phyloP scores from a whole-genome alignment of 2,329 filamentous ascomycete genomes.

The Cordyceps pruinosa region DNA sequence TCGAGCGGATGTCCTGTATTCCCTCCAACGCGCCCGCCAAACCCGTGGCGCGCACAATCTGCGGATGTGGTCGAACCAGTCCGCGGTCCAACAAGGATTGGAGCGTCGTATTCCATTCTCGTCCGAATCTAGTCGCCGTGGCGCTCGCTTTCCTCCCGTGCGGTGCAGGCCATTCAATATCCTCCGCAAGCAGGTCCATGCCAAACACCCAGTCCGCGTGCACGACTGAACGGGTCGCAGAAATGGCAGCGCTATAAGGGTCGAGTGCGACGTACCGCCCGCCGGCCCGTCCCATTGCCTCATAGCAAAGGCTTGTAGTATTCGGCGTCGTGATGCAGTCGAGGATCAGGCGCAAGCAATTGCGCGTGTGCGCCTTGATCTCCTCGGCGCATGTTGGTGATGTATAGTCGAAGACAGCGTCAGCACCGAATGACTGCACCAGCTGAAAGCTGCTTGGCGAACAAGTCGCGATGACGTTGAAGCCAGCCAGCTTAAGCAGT shows the following conservation, averaged over 20 bases:
- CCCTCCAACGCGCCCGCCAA: neutral
- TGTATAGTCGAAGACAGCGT: constrained; percentile 36
- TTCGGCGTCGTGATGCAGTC: constrained; percentile 26
- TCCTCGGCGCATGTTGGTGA: constrained; percentile 15
- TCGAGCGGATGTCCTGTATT: neutral
- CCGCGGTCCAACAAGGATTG: neutral
- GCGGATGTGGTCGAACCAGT: neutral
- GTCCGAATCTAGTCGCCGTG: neutral
- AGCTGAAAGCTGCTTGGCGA: constrained; percentile 30
- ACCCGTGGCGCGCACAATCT: neutral
- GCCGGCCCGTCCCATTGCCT: constrained; percentile 25
- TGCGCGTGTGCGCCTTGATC: constrained; percentile 19
- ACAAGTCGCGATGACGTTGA: neutral
- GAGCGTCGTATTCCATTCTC: neutral
- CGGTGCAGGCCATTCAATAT: constrained; percentile 3
- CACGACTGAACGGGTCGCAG: neutral
- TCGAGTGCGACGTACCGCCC: constrained; percentile 15
- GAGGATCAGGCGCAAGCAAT: constrained; percentile 25
- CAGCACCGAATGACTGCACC: constrained; percentile 35
- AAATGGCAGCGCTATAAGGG: neutral
- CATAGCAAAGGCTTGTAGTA: constrained; percentile 30
- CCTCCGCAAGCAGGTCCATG: neutral
- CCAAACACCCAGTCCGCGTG: neutral
- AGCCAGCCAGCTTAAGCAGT: constrained; percentile 19
- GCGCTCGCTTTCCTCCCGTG: neutral